Conservation (phyloP, 2,329 filamentous ascomycete species). For the Sordariomycetes sp. region DNA sequence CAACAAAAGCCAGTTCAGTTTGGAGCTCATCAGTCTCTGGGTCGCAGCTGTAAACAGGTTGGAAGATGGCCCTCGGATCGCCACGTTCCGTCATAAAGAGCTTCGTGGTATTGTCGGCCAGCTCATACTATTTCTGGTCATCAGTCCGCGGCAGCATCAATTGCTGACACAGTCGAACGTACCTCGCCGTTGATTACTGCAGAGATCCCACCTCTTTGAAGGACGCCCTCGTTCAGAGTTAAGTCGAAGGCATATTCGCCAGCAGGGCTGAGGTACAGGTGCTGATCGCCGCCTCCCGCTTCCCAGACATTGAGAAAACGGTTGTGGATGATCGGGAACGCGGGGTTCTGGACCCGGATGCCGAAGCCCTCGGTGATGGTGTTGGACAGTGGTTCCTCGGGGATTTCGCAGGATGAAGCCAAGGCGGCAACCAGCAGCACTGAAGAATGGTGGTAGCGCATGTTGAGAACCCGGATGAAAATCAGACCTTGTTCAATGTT, state of each 20-base stretch:
- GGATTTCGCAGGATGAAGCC: conserved; percentile 22
- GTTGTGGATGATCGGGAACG: conserved; percentile 24
- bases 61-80: conserved; percentile 29
- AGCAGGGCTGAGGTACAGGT: conserved; percentile 27
- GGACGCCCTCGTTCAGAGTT: conserved; percentile 26
- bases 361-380: conserved; percentile 23
- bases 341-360: conserved; percentile 26
- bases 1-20: conserved; percentile 22
- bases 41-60: conserved; percentile 30
- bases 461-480: too few relatives aligned
- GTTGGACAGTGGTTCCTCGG: conserved; percentile 15
- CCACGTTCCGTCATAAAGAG: conserved; percentile 36
- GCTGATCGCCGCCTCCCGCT: conserved; percentile 27
- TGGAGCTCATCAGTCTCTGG: conserved; percentile 29
- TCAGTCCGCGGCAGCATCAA: conserved; percentile 24
- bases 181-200: conserved; percentile 36
- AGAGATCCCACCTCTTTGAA: conserved; percentile 13
- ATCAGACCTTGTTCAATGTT: too few relatives aligned
- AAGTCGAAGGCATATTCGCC: conserved; percentile 25
- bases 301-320: conserved; percentile 23
- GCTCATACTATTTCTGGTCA: conserved; percentile 10
- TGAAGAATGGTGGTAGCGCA: too few relatives aligned
- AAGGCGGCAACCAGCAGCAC: too few relatives aligned
- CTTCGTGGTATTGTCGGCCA: conserved; percentile 33
- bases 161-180: conserved; percentile 12